Conservation (phyloP, 306 rosid genomes). For the Senna tora region DNA sequence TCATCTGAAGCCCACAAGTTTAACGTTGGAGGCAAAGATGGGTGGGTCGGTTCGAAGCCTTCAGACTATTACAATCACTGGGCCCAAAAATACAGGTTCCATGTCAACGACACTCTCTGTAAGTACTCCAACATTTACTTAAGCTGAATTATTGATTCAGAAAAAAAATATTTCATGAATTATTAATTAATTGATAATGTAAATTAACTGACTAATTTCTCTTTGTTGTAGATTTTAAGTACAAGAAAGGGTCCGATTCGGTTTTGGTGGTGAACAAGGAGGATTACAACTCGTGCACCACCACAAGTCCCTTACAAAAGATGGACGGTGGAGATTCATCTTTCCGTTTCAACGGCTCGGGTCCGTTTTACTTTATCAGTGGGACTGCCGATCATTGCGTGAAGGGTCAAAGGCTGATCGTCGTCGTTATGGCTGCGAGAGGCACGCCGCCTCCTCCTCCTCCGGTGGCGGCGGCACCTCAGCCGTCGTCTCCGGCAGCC, state of each 20-base stretch:
- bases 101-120: conserved; percentile 74
- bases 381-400: conserved; percentile 46
- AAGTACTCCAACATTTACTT: conserved; percentile 34
- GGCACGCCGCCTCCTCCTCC: conserved; percentile 12
- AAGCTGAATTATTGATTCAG: too few species aligned
- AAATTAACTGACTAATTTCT: too few species aligned
- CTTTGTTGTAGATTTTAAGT: conserved; percentile 59
- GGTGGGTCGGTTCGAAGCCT: conserved; percentile 68
- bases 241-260: conserved; percentile 60
- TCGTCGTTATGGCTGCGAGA: conserved; percentile 50
- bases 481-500: not conserved
- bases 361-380: conserved; percentile 67
- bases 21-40: conserved; percentile 68
- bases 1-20: conserved; percentile 45
- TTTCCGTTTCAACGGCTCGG: conserved; percentile 53
- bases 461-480: not conserved
- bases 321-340: conserved; percentile 53
- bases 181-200: too few species aligned
- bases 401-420: conserved; percentile 55
- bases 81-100: conserved; percentile 66
- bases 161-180: too few species aligned
- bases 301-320: conserved; percentile 34
- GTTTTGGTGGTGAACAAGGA: conserved; percentile 60
- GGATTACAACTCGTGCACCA: conserved; percentile 59
- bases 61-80: conserved; percentile 53